Evolutionary conservation across 164 flowering plant species (phyloP), one percentile per base, ranked within the genome.

Genomic region (Magnolia officinalis): DNA sequence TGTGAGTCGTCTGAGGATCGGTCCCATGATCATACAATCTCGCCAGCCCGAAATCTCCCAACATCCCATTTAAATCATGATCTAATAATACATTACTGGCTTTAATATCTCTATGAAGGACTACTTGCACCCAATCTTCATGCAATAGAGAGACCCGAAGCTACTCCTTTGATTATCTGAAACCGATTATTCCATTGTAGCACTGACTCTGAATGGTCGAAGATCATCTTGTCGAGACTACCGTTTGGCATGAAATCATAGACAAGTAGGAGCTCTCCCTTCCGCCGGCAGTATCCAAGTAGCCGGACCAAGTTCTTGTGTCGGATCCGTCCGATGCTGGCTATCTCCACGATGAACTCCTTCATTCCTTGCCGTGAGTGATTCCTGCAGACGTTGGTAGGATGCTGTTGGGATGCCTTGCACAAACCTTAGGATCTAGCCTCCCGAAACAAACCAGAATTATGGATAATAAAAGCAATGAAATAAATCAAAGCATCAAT

Each of bases 221-320:
- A 76, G 2, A 81, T 58, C 74, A 74, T 83, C 70, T 71, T 86
- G 79, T 89, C 92, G 9, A 89, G 76, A 67, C 90, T 89, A 63
- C 88, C 88, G 71, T 87, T 87, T 2, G 89, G 81, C 91, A 87
- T 89, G 82, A 49, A 87, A 4, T 89, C 89, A 70, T 89, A 87
- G 0, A 89, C 89, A 71, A 89, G 59, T 1, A 89, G 87, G 9
- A 89, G 83, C 50, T 89, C 89, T 0, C 85, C 85, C 71, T 81
- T 82, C 0, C 87, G 80, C 51, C 88, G 70, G 67, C 91, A 88
- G 37, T 81, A 89, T 1, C 92, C 92, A 29, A 85, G 66, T 1
- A 89, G 81, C 49, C 70, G 79, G 0, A 89, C 90, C 26, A 89
- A 31, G 74, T 89, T 84, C 59, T 87, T 79, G 78, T 89, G 92